Evolutionary conservation across 1,284 basidiomycete genomes (phyloP), one percentile per base, ranked within the genome.

Genomic region (Cryptococcus hybrid): DNA sequence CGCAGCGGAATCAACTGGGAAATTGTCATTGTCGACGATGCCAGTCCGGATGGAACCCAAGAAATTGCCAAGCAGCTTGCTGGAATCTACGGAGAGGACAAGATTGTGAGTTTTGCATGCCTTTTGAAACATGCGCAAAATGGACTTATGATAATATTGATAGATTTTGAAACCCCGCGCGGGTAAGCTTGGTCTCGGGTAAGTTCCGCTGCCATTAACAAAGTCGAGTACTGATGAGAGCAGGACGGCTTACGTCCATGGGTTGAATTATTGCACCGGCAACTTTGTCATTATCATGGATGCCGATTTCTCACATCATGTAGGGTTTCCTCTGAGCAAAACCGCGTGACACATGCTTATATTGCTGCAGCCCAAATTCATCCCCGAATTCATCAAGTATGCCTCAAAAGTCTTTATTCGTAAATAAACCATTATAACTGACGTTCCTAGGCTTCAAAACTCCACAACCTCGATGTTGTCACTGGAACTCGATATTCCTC

Each of bases 231-330:
- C 40, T 44, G 18, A 44, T 9, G 13, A n/a, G 9, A n/a, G 11
- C 64, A 91, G 90, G 54, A 93, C 92, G 12, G 92, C 92, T 18
- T 95, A 95, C 74, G 90, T 94, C 52, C 89, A 95, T 73, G 92
- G 92, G 9, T 81, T 95, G 53, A 87, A 90, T 67, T 90, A 88
- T 73, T 88, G 87, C 70, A 86, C 88, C 0, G 92, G 92, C n/a
- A 89, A 90, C 76, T 95, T 92, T 79, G 90, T 93, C 39, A 90
- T 94, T 70, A 94, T 95, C 76, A 95, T 95, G 92, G 92, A 95
- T 70, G 92, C 92, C 52, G 92, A 95, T 78, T 94, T 95, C 76
- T 93, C 90, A 9, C 92, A 95, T 74, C 92, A 95, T 71, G 91
- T 92, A 77, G 54, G 87, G 58, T 39, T 11, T 51, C 8, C 30